phyloP scores from a whole-genome alignment of 108 stramenopile genomes.

The Nannochloropsis gaditana region DNA sequence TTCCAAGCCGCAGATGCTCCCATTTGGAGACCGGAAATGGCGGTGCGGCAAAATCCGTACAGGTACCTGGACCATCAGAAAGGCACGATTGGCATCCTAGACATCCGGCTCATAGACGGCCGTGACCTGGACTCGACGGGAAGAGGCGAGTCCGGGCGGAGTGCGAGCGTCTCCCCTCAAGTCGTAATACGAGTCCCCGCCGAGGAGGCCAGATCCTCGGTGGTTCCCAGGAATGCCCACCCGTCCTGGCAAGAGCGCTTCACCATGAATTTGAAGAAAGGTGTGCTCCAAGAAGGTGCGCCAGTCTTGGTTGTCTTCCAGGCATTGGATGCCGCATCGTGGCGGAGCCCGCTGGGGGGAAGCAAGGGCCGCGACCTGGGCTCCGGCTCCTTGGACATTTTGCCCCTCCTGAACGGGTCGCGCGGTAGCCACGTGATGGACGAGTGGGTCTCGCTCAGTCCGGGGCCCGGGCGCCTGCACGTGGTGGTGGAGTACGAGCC shows the following conservation, averaged over 20 bases:
- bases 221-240: conserved; percentile 1
- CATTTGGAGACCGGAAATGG: not conserved
- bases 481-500: not conserved
- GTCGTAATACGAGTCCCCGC: not conserved
- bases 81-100: not conserved
- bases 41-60: conserved; percentile 11
- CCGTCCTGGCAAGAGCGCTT: conserved; percentile 3
- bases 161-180: not conserved
- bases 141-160: not conserved
- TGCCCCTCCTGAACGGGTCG: not conserved
- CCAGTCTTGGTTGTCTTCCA: conserved; percentile 2
- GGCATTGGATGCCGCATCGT: not conserved
- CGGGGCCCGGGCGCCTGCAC: not conserved
- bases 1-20: not conserved
- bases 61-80: not conserved
- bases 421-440: conserved; percentile 3
- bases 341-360: not conserved
- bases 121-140: not conserved
- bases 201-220: not conserved
- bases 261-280: not conserved
- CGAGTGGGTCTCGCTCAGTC: not conserved
- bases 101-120: not conserved
- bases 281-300: conserved; percentile 7
- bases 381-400: not conserved
- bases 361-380: conserved; percentile 10